Base-by-base conservation (phyloP, 2,329 filamentous ascomycete species). In the Elsinoe fawcettii region DNA sequence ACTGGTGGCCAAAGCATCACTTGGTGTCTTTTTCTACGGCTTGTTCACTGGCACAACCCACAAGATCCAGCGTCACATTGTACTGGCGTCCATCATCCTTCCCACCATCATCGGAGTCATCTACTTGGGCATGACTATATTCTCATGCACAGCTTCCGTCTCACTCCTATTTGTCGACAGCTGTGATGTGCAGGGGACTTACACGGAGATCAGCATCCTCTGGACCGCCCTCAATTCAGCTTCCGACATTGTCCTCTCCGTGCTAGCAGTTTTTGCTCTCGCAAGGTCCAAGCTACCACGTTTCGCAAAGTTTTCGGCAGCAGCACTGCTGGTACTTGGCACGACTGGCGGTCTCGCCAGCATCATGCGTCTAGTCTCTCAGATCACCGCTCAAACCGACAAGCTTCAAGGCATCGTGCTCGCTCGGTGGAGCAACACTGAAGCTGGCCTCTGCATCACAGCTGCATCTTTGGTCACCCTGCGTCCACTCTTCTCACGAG, bases 161-260 rank as follows among this genome's bases (percentile, higher is more conserved):
- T 47, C 41, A 22, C 43, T 56, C 20, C 8, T 56, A 7, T 49
- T 56, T 14, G 41, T 46, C 18, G 43, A 46, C 54, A 44, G 22
- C 20, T 55, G 53, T 23, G 37, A 43, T 18, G 37, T 55, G 2
- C 53, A 55, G 12, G 37, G 22, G 14, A 44, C 36, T 12, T 46
- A 46, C 23, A 55, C 67, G 62, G 18, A 63, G 63, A 3, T 62
- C 66, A 49, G 63, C 64, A 36, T 67, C 65, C n/a, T 63, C 60
- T 55, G 53, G 53, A 55, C 53, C 9, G 53, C 53, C 3, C 39
- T 55, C n/a, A 55, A 55, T 22, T 30, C 53, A 11, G 39, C 36
- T 18, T 43, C 39, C 2, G 39, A 46, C 22, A 20, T 55, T 7
- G 22, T 30, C 7, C 39, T 46, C 8, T 43, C 53, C 11, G 22